Evolutionary conservation across 2,329 filamentous ascomycete genomes (phyloP).

Genomic region (Penicillium frequentans): DNA sequence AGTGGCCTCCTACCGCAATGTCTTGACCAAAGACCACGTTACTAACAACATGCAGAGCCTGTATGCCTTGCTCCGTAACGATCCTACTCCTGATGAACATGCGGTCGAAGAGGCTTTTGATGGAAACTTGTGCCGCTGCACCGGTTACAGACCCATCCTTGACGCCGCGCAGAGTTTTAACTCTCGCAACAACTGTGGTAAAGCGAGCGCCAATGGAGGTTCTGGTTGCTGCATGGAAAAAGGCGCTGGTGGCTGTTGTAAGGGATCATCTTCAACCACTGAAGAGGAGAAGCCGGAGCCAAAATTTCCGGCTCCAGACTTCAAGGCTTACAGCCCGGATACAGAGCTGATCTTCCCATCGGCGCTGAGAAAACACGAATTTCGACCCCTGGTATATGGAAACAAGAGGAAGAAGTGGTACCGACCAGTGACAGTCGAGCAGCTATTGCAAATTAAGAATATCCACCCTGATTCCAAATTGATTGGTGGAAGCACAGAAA

Average conservation of each 20-base stretch:
- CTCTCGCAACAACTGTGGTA: conserved; percentile 55
- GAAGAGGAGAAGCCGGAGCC: conserved; percentile 40
- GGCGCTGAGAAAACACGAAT: conserved; percentile 75
- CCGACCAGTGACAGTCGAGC: conserved; percentile 79
- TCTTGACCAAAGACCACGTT: not conserved
- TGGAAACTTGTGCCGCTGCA: conserved; percentile 93
- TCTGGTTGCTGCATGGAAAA: conserved; percentile 72
- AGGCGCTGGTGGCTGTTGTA: conserved; percentile 68
- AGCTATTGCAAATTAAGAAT: conserved; percentile 88
- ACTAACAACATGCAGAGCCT: conserved; percentile 60
- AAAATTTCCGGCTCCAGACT: conserved; percentile 79
- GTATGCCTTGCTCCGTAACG: conserved; percentile 88
- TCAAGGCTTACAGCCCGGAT: conserved; percentile 91
- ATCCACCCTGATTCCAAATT: conserved; percentile 84
- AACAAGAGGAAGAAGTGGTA: conserved; percentile 96
- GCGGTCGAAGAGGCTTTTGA: conserved; percentile 96
- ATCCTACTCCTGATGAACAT: conserved; percentile 71
- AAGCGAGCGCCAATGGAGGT: conserved; percentile 58
- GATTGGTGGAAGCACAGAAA: conserved; percentile 94
- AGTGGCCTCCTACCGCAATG: not conserved
- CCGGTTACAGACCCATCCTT: conserved; percentile 89
- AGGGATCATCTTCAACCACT: conserved; percentile 51
- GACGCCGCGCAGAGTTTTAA: conserved; percentile 88
- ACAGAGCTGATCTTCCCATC: conserved; percentile 96
- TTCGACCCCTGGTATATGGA: conserved; percentile 80